These are phyloP conservation scores for Vanrija sp. DNA, from an alignment of 1,284 basidiomycete species.

Conservation along the genomic window DNA sequence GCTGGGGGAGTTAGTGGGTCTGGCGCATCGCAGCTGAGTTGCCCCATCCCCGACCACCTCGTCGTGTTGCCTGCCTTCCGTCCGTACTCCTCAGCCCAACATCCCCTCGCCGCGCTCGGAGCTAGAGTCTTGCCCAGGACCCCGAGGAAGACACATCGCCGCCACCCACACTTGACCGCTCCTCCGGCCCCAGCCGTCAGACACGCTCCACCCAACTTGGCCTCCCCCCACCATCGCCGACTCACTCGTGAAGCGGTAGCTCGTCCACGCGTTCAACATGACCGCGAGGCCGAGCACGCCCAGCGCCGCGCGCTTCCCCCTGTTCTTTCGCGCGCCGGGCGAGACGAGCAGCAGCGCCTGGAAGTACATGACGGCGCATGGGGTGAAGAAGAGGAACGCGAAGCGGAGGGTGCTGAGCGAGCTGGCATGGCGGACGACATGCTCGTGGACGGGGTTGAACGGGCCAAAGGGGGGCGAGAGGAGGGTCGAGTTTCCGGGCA, in stretches of 20 bases:
- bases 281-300: conserved; percentile 21
- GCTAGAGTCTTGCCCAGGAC: background rate
- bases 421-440: conserved; percentile 4
- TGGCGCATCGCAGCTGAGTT: background rate
- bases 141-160: background rate
- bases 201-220: background rate
- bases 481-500: too few relatives aligned
- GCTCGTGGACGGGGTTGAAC: conserved; percentile 2
- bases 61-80: too few relatives aligned
- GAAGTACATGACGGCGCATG: background rate
- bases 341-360: conserved; percentile 30
- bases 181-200: background rate
- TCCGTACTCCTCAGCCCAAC: too few relatives aligned
- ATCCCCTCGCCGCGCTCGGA: too few relatives aligned
- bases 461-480: conserved; percentile 1
- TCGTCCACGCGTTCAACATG: conserved; percentile 16
- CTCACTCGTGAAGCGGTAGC: conserved; percentile 32
- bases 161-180: background rate
- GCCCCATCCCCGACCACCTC: too few relatives aligned
- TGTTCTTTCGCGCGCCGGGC: conserved; percentile 15
- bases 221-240: background rate
- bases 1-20: conserved; percentile 12
- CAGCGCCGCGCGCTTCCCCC: conserved; percentile 18
- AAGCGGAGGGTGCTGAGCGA: background rate
- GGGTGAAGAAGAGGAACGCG: background rate